Evolutionary conservation across 192 early-diverging fungal genomes (phyloP), one percentile per base, ranked within the genome.

Genomic region (Rhizoclosmatium globosum): DNA sequence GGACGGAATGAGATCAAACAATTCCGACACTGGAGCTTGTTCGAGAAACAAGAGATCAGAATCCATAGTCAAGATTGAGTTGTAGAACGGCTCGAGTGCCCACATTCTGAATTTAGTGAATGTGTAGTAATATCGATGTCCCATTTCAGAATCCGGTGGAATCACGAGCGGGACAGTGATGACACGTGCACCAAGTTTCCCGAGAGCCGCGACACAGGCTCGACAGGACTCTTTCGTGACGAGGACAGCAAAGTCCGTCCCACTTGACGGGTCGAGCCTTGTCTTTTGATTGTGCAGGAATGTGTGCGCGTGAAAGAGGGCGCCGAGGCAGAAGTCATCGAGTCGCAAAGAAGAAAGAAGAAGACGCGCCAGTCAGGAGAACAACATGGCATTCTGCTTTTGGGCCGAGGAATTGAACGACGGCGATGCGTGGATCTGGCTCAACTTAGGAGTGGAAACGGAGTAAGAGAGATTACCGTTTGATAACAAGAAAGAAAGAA

Each of bases 81-180:
- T 39, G 70, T 72, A 72, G 39, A 72, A 6, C 13, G 23, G 19
- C n/a, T 58, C 70, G 17, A 72, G 70, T 15, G 13, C 7, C 70
- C 70, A 72, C 47, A 72, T 57, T n/a, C 46, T 47, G 9, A 72
- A 41, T 39, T 72, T 72, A 31, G 70, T 72, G 38, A 38, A 68
- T 44, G 41, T 47, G 45, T 46, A 68, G 17, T 44, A 17, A 41
- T 68, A 46, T 11, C 41, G 31, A 17, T 17, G 41, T 0, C 67
- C 67, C 21, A 13, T 23, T 17, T 38, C 31, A 9, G 67, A 46
- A 46, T 17, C 41, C 13, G 67, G 67, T n/a, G 70, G 70, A 6
- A 15, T 15, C 21, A 68, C 45, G 7, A 46, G 6, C 41, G 67
- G 67, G 0, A 1, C 70, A 31, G 9, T n/a, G 41, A 72, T 48